These are phyloP conservation scores for Akanthomyces uredinophilus DNA, from an alignment of 2,329 filamentous ascomycete species.

Conservation along the genomic window DNA sequence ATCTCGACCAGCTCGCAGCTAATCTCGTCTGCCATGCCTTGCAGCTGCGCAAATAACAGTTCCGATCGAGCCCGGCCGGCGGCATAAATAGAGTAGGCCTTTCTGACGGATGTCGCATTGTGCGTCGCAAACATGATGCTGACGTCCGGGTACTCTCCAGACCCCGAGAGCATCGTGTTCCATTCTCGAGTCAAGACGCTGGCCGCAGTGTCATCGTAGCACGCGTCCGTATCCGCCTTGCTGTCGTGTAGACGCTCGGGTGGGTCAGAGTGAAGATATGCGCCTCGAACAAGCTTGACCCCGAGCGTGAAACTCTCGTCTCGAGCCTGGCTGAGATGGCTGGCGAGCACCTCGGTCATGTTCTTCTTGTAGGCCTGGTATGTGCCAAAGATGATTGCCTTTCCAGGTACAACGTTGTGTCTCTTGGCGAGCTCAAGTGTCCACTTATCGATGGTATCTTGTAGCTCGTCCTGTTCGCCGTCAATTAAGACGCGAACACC, in stretches of 20 bases:
- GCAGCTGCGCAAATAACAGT: constrained; percentile 61
- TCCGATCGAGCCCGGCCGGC: constrained; percentile 35
- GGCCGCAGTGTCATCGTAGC: constrained; percentile 67
- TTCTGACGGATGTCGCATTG: constrained; percentile 66
- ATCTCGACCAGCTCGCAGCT: constrained; percentile 55
- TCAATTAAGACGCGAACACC: constrained; percentile 10
- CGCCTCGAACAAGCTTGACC: constrained; percentile 70
- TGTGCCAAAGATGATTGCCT: constrained; percentile 71
- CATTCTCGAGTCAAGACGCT: constrained; percentile 57
- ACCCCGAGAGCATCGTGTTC: constrained; percentile 30
- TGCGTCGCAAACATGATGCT: constrained; percentile 75
- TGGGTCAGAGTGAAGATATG: constrained; percentile 68
- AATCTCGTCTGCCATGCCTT: constrained; percentile 95
- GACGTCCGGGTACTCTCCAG: constrained; percentile 48
- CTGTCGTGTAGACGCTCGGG: constrained; percentile 66
- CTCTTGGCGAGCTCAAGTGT: constrained; percentile 1
- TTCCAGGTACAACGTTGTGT: constrained; percentile 42
- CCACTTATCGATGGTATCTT: constrained; percentile 4
- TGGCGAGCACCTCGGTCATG: constrained; percentile 49
- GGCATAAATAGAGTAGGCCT: constrained; percentile 47
- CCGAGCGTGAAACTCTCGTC: constrained; percentile 61
- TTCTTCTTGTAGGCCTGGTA: constrained; percentile 74
- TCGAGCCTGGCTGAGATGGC: constrained; percentile 55
- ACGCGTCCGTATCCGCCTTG: constrained; percentile 63
- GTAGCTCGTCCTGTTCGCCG: constrained; percentile 4